Evolutionary conservation across 805 yeast species (phyloP), one percentile per base, ranked within the genome.

Genomic region (Wickerhamomyces ciferrii): DNA sequence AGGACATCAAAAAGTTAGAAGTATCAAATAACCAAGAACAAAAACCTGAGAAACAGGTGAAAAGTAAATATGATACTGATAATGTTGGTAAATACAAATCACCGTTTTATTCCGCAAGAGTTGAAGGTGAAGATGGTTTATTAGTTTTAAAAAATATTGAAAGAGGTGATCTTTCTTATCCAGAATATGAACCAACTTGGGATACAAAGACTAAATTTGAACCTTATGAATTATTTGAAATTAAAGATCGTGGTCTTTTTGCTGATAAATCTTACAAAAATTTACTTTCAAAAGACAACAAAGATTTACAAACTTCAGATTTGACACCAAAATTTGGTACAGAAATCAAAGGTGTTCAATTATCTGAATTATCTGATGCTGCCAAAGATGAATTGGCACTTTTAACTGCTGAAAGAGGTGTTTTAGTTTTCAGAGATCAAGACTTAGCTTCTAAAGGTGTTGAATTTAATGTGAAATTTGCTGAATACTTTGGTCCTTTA

Each of bases 241-340:
- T 51, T 38, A 45, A 51, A 19, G 60, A 56, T 39, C 57, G 57
- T 19, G 60, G 38, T 11, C 23, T 7, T 18, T 10, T 9, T 19
- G 60, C 60, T 19, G 53, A 54, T 43, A 42, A 52, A 13, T 36
- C 21, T 18, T 51, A 54, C 27, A 45, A 51, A 7, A 52, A 54
- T 20, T 29, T 56, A 21, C 45, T 54, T 25, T 47, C 70, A 11
- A 42, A 42, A 10, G 55, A 59, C 5, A 47, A 59, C 5, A 47
- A 61, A 42, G 61, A 60, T 9, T 52, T 54, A 24, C 18, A 35
- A 19, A 51, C 54, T 19, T 54, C 59, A 39, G 73, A 72, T 51
- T 60, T 83, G 41, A 79, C 87, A 2, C 89, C 89, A n/a, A 81
- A 78, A 56, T 68, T 84, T 44, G 91, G 90, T 25, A 66, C 79